Conservation (phyloP, 1,139 yeast genomes). For the Sugiyamaella neomexicana region DNA sequence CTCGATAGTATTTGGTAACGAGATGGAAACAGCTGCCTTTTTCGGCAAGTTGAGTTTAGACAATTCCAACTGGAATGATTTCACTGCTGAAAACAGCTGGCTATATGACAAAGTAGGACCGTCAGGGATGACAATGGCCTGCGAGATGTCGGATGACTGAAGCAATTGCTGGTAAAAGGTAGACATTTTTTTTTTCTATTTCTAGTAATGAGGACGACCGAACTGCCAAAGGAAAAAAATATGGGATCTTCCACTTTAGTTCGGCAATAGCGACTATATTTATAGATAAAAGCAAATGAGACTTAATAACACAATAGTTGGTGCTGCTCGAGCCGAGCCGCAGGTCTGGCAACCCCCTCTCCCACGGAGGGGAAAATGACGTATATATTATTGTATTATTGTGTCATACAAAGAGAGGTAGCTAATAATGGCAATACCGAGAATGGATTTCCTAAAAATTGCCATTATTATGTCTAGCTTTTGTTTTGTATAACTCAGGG, state of each 20-base stretch:
- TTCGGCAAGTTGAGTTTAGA: slow-evolving; percentile 33
- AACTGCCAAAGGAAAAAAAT: no score
- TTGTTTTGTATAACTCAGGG: neutral
- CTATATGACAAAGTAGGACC: slow-evolving; percentile 37
- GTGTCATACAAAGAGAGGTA: no score
- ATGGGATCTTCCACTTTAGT: neutral
- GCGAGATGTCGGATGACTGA: slow-evolving; percentile 18
- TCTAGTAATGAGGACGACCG: neutral
- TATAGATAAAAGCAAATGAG: neutral
- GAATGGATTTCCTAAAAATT: no score
- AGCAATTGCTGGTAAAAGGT: slow-evolving; percentile 29
- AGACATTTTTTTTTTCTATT: slow-evolving; percentile 22
- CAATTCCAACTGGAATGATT: slow-evolving; percentile 34
- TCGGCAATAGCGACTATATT: neutral
- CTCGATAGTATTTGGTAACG: slow-evolving; percentile 60
- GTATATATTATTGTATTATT: no score
- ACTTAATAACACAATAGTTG: neutral
- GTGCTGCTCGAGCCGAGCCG: neutral
- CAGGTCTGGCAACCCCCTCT: neutral
- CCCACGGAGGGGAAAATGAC: no score
- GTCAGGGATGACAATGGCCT: slow-evolving; percentile 36
- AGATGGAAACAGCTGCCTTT: slow-evolving; percentile 57
- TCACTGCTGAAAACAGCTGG: slow-evolving; percentile 32
- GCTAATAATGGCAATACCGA: no score
- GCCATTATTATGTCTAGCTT: neutral